Evolutionary conservation across 2,329 filamentous ascomycete genomes (phyloP), one percentile per base, ranked within the genome.

Genomic region (Tolypocladium inflatum): DNA sequence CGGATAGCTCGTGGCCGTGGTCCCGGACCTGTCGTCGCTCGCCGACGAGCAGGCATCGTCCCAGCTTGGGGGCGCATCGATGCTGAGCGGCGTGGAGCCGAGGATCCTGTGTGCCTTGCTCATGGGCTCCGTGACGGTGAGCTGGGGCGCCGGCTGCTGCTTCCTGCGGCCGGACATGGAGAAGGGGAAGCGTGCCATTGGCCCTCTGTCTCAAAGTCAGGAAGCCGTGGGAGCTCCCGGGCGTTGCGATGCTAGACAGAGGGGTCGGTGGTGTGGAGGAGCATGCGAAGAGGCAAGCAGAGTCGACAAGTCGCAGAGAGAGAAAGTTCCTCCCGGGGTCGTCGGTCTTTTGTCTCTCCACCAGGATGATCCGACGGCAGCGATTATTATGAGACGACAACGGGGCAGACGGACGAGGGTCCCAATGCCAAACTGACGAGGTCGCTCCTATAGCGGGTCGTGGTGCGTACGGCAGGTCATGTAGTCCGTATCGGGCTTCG

Each of bases 31-130:
- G 41, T 73, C 73, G 60, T 78, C 74, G 66, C 74, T 79, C 62
- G 70, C 74, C 11, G 74, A 72, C 41, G 67, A 73, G 3, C 78
- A 80, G 19, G 64, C 64, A 9, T 71, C 65, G 56, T 81, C 78
- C 77, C 78, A 80, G 45, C 63, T 62, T 43, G 67, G 62, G 4
- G 68, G 63, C 10, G 72, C 67, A 60, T 78, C 76, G 60, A 75
- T 70, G 62, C 70, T 77, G 63, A 79, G 70, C 7, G 75, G 74
- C 33, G 74, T 71, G 5, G 75, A 74, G 30, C 79, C 80, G 43
- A 82, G 66, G 19, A 82, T 73, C 63, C 76, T 78, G 62, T 81
- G 78, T 1, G 77, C 79, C 65, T 82, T 82, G 59, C 76, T 79
- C 63, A 78, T 70, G 2, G 75, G 72, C 41, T 71, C 70, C n/a